phyloP scores from a whole-genome alignment of 164 flowering plant genomes.

The Buxus sempervirens region DNA sequence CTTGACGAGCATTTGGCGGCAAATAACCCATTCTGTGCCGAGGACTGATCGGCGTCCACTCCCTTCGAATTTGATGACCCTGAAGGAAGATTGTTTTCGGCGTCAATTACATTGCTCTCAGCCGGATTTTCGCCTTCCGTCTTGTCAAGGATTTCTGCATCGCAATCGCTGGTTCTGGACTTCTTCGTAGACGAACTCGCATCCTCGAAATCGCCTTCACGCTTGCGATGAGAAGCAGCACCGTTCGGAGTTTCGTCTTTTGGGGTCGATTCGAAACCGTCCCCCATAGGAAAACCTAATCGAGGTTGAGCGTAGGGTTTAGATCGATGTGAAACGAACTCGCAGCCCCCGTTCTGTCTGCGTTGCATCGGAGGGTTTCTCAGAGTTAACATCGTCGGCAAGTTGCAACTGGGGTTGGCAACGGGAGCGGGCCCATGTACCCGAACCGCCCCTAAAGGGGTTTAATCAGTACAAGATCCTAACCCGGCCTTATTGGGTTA shows the following conservation, averaged over 20 bases:
- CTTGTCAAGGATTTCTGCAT: slow-evolving; percentile 11
- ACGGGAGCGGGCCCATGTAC: too few relatives aligned
- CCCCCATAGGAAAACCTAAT: slow-evolving; percentile 2
- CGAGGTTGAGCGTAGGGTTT: too few relatives aligned
- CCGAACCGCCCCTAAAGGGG: too few relatives aligned
- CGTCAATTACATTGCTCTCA: not conserved
- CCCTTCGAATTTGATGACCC: slow-evolving; percentile 1
- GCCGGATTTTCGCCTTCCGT: slow-evolving; percentile 6
- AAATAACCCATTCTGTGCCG: slow-evolving; percentile 1
- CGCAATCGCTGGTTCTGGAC: slow-evolving; percentile 15
- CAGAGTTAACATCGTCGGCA: too few relatives aligned
- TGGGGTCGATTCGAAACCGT: slow-evolving; percentile 4
- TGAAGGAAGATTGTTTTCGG: not conserved
- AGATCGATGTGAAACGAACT: too few relatives aligned
- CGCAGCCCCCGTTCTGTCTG: too few relatives aligned
- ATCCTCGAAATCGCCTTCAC: slow-evolving; percentile 14
- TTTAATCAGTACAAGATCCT: too few relatives aligned
- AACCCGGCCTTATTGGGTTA: too few relatives aligned
- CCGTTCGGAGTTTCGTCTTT: slow-evolving; percentile 2
- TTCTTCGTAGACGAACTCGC: slow-evolving; percentile 15
- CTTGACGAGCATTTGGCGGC: not conserved
- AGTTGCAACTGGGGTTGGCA: too few relatives aligned
- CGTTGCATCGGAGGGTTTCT: too few relatives aligned
- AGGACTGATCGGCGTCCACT: slow-evolving; percentile 5
- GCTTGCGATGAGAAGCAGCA: slow-evolving; percentile 12